Evolutionary conservation across 1,139 yeast species (phyloP), one percentile per base, ranked within the genome.

Genomic region (Geotrichum candidum): DNA sequence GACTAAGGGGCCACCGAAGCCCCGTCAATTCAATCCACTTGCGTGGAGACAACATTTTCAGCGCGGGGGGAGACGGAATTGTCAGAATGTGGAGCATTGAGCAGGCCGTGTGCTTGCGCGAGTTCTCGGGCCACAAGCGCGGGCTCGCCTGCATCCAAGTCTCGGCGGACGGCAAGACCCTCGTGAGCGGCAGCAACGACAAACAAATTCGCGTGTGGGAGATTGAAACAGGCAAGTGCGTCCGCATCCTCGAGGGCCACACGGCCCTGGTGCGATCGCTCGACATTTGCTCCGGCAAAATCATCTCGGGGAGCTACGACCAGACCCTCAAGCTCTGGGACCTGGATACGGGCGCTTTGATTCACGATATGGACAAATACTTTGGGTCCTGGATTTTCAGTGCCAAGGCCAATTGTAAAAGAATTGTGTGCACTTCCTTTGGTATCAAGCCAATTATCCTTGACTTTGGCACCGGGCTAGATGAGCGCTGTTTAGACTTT

Each of bases 281-380:
- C 23, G 69, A 71, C 58, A 33, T 73, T 3, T 61, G 64, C 53
- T 66, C 69, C 22, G 65, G 68, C 52, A 66, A 67, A 46, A 70
- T 74, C 46, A 68, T 76, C 7, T 73, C 77, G 7, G 78, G 74
- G 22, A 72, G 76, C 4, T 76, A 76, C 60, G 79, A 76, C 64
- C 70, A 71, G 61, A 70, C 77, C 3, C 69, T 76, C 54, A 72
- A 74, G 53, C 67, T 76, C 2, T 76, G 79, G 79, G 73, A 74
- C 59, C 57, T 72, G 31, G 68, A 69, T 10, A 64, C 71, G 0
- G 72, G 74, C 9, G 57, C 67, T 35, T 65, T 70, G 15, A 51
- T 74, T 22, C 57, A 69, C 5, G 70, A 68, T 56, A 58, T 73
- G 48, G 66, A 67, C 3, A 74, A 73, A 4, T 70, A 67, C 65